Evolutionary conservation across 1,284 basidiomycete genomes (phyloP).

Genomic region (Rhodofomes roseus): DNA sequence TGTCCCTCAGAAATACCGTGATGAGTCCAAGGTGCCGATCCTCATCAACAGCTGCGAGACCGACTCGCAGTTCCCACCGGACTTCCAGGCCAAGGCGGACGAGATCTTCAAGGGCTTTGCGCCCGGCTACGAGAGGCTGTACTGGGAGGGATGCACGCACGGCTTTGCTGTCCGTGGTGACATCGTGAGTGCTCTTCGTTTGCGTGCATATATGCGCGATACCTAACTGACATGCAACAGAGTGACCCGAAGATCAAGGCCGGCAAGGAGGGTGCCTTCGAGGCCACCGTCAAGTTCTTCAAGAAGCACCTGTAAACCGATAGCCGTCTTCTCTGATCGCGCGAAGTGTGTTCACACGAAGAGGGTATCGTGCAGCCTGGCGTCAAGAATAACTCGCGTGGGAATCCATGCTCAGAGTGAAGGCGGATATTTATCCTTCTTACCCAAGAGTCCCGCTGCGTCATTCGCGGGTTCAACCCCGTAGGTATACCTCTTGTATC

Average conservation of each 20-base stretch:
- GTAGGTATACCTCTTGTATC: no score
- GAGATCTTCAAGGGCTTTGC: conserved; percentile 37
- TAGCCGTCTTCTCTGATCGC: no score
- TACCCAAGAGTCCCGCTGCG: no score
- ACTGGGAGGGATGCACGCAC: conserved; percentile 44
- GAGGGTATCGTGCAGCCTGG: neutral
- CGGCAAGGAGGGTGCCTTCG: conserved; percentile 30
- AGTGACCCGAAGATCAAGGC: conserved; percentile 29
- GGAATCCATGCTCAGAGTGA: no score
- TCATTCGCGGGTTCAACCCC: no score
- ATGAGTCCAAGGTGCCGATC: conserved; percentile 32
- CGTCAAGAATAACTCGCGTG: neutral
- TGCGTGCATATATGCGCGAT: no score
- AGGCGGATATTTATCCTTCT: no score
- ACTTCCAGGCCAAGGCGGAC: conserved; percentile 31
- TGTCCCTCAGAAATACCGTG: conserved; percentile 6
- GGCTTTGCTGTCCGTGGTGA: conserved; percentile 48
- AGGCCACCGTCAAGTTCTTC: conserved; percentile 26
- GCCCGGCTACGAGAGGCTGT: conserved; percentile 38
- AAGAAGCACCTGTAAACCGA: conserved; percentile 19
- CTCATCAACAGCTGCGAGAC: conserved; percentile 41
- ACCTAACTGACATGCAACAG: conserved; percentile 10
- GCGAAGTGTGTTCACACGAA: neutral
- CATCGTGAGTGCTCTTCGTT: conserved; percentile 22
- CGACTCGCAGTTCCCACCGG: conserved; percentile 32